phyloP scores from a whole-genome alignment of 2,329 filamentous ascomycete species.

The Hawksworthiomyces lignivorus region DNA sequence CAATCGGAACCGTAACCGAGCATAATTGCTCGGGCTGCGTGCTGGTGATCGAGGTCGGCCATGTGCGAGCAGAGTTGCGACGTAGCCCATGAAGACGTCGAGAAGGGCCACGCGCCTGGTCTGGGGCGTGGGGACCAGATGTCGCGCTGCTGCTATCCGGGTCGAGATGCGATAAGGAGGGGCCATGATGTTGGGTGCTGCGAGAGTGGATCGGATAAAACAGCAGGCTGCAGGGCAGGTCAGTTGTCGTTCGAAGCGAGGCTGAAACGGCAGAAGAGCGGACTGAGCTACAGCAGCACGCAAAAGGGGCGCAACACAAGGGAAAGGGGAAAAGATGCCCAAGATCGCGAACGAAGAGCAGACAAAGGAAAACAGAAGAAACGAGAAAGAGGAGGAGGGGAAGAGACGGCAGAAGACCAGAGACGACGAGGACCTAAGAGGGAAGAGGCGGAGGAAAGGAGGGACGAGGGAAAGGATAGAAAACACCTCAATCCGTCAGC shows the following conservation, averaged over 20 bases:
- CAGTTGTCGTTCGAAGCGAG: too few relatives aligned
- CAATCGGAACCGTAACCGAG: slow-evolving; percentile 1
- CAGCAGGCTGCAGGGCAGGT: too few relatives aligned
- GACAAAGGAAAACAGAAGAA: not conserved
- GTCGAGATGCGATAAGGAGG: not conserved
- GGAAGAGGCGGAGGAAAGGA: too few relatives aligned
- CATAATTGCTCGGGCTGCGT: not conserved
- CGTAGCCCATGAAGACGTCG: slow-evolving; percentile 16
- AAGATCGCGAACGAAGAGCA: not conserved
- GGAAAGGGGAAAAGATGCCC: not conserved
- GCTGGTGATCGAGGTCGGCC: not conserved
- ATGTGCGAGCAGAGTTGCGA: slow-evolving; percentile 13
- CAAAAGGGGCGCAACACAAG: not conserved
- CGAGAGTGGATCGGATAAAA: too few relatives aligned
- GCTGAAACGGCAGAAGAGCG: too few relatives aligned
- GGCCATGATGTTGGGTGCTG: too few relatives aligned
- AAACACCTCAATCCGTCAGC: slow-evolving; percentile 1
- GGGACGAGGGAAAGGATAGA: too few relatives aligned
- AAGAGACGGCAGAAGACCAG: too few relatives aligned
- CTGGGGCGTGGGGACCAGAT: not conserved
- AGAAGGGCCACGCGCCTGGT: slow-evolving; percentile 11
- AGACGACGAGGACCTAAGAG: too few relatives aligned
- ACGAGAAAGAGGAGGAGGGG: not conserved
- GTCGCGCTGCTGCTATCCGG: not conserved
- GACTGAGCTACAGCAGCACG: too few relatives aligned